Evolutionary conservation across 768 basidiomycete genomes (phyloP), one percentile per base, ranked within the genome.

Genomic region (Leccinum fibrillosum): DNA sequence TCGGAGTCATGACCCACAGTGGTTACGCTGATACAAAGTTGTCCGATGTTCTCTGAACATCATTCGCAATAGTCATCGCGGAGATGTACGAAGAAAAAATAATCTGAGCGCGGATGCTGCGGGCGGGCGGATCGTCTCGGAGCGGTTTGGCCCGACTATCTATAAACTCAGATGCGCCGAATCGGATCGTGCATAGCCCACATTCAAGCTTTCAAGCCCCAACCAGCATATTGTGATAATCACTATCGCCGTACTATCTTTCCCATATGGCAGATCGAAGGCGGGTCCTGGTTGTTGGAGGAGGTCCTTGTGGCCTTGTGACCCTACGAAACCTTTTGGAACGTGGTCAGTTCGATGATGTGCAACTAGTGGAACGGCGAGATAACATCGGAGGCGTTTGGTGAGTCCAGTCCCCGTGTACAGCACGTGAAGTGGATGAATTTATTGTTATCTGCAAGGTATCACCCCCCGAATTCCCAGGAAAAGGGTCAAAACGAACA

Each of bases 321-420:
- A 67, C 78, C 15, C 74, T 81, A 19, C 77, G 80, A n/a, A 83
- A 83, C 58, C 66, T 81, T 25, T 50, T 72, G n/a, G 70, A 76
- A 47, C 69, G 73, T 2, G 80, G 77, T 10, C 37, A 71, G 0
- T 81, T 80, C 26, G 76, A 75, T 1, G 69, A 71, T 19, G 80
- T 82, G 0, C 75, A 77, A 47, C 67, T 81, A 0, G 78, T 77
- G 5, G 82, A 83, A 66, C 68, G 82, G 37, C 67, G 67, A 25
- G 66, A 73, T 44, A 75, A 81, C 53, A 70, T 82, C n/a, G 81
- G 82, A 2, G 81, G 82, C 30, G 75, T 81, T 2, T 82, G 82
- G 82, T 82, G 35, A 54, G 72, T 57, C 47, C 34, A 5, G 62
- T 10, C 11, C 17, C 11, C 26, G 15, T 52, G 56, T 13, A n/a